These are phyloP conservation scores for Pholiota adiposa DNA, from an alignment of 1,284 basidiomycete species.

Conservation along the genomic window DNA sequence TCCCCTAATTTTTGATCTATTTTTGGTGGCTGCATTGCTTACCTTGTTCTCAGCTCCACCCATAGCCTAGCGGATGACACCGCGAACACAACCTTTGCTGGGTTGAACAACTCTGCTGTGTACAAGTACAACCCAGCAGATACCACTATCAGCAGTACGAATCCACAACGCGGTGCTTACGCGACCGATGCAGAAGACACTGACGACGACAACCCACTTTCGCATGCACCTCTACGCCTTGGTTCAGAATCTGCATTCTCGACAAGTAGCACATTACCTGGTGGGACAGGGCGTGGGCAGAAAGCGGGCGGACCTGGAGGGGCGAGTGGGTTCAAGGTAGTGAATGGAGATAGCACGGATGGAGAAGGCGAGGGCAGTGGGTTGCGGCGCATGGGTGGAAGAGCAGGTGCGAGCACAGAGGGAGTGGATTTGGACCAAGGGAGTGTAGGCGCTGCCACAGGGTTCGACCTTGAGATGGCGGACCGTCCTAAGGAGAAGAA, in stretches of 20 bases:
- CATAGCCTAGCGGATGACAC: slow-evolving; percentile 9
- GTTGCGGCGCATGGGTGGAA: not conserved
- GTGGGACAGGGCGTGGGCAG: not conserved
- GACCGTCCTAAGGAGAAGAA: slow-evolving; percentile 12
- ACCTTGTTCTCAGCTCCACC: slow-evolving; percentile 3
- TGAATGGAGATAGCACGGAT: slow-evolving; percentile 11
- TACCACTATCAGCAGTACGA: not conserved
- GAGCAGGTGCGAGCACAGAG: not conserved
- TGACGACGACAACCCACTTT: slow-evolving; percentile 14
- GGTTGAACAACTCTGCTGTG: slow-evolving; percentile 19
- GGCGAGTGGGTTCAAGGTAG: slow-evolving; percentile 12
- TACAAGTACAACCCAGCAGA: slow-evolving; percentile 22
- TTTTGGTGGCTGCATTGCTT: not conserved
- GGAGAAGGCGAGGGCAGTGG: not conserved
- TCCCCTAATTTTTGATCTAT: no score
- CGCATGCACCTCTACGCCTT: slow-evolving; percentile 10
- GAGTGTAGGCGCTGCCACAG: not conserved
- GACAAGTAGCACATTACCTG: not conserved
- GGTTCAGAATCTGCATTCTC: slow-evolving; percentile 14
- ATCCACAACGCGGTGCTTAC: slow-evolving; percentile 7
- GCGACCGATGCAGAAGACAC: slow-evolving; percentile 4
- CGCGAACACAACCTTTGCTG: slow-evolving; percentile 15
- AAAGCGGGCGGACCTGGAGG: slow-evolving; percentile 1
- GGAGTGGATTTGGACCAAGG: not conserved
- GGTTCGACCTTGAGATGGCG: not conserved